Percentiles rank a stretch among this genome's conserved stretches.
Conservation (phyloP, 2,329 filamentous ascomycete species). For the Laburnicola sp. region DNA sequence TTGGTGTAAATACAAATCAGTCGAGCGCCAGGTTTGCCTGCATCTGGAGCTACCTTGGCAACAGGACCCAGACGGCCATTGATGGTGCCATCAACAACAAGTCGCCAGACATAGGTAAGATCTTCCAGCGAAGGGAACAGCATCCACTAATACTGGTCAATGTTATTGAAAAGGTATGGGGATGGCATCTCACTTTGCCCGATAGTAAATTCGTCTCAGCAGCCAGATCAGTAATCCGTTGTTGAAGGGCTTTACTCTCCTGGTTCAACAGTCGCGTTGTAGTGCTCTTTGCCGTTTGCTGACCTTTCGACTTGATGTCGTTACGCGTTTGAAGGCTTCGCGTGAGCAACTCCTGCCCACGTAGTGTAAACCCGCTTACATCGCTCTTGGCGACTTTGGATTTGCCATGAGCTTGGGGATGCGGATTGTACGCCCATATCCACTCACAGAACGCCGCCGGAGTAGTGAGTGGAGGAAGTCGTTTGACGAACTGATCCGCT, state of each 20-base stretch:
- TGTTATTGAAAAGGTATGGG: not conserved
- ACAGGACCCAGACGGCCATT: slow-evolving; percentile 70
- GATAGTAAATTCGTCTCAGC: slow-evolving; percentile 59
- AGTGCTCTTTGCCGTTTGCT: slow-evolving; percentile 7
- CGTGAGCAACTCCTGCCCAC: slow-evolving; percentile 59
- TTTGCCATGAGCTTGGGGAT: slow-evolving; percentile 44
- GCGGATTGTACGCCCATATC: slow-evolving; percentile 74
- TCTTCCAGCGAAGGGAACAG: slow-evolving; percentile 61
- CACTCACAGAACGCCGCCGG: slow-evolving; percentile 57
- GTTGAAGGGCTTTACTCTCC: slow-evolving; percentile 50
- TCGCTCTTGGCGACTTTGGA: slow-evolving; percentile 39
- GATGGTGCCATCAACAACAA: slow-evolving; percentile 67
- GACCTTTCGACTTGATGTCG: slow-evolving; percentile 52
- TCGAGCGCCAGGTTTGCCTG: slow-evolving; percentile 48
- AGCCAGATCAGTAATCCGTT: slow-evolving; percentile 65
- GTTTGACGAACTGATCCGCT: slow-evolving; percentile 65
- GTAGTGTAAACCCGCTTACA: slow-evolving; percentile 54
- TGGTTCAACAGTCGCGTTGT: slow-evolving; percentile 47
- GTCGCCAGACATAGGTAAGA: slow-evolving; percentile 67
- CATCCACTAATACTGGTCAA: slow-evolving; percentile 65
- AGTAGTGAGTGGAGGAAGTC: slow-evolving; percentile 67
- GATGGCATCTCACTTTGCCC: slow-evolving; percentile 63
- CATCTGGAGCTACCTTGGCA: slow-evolving; percentile 71
- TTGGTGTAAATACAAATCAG: slow-evolving; percentile 78
- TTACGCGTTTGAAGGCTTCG: slow-evolving; percentile 52